phyloP scores from a whole-genome alignment of 108 stramenopile genomes.

The Epithemia pelagica region DNA sequence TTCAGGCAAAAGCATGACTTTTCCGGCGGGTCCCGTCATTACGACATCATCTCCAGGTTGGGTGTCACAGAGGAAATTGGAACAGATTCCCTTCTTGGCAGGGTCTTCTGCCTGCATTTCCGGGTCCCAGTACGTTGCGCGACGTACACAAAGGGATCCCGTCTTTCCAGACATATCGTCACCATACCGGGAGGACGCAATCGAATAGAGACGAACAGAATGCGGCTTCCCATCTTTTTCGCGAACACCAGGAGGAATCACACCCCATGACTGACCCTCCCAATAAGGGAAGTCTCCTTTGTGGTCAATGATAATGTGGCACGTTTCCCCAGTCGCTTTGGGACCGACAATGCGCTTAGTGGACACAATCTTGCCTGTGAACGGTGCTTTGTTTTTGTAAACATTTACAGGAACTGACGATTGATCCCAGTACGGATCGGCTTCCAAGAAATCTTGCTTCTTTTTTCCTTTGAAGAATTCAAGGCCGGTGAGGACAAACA shows the following conservation, averaged over 20 bases:
- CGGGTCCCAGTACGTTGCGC: slow-evolving; percentile 93
- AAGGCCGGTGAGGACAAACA: slow-evolving; percentile 55
- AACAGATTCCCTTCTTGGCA: slow-evolving; percentile 97
- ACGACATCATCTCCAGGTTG: slow-evolving; percentile 79
- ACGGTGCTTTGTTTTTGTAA: slow-evolving; percentile 95
- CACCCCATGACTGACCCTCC: slow-evolving; percentile 97
- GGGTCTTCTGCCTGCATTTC: slow-evolving; percentile 94
- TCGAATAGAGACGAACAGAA: slow-evolving; percentile 94
- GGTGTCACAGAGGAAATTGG: slow-evolving; percentile 97
- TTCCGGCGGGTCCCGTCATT: slow-evolving; percentile 95
- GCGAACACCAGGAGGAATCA: slow-evolving; percentile 87
- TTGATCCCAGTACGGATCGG: slow-evolving; percentile 90
- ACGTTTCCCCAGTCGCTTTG: slow-evolving; percentile 95
- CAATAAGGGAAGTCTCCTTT: slow-evolving; percentile 95
- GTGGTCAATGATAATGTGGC: slow-evolving; percentile 98
- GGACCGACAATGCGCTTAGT: slow-evolving; percentile 96
- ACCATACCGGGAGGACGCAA: slow-evolving; percentile 95
- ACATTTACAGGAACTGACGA: slow-evolving; percentile 86
- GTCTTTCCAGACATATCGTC: slow-evolving; percentile 97
- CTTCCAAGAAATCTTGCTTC: slow-evolving; percentile 95
- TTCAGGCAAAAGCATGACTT: slow-evolving; percentile 98
- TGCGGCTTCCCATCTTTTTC: slow-evolving; percentile 97
- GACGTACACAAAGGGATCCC: slow-evolving; percentile 93
- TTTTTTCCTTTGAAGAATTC: slow-evolving; percentile 42
- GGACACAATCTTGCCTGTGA: slow-evolving; percentile 92